phyloP scores from a whole-genome alignment of 352 stramenopile species.

The Phytophthora sp. region DNA sequence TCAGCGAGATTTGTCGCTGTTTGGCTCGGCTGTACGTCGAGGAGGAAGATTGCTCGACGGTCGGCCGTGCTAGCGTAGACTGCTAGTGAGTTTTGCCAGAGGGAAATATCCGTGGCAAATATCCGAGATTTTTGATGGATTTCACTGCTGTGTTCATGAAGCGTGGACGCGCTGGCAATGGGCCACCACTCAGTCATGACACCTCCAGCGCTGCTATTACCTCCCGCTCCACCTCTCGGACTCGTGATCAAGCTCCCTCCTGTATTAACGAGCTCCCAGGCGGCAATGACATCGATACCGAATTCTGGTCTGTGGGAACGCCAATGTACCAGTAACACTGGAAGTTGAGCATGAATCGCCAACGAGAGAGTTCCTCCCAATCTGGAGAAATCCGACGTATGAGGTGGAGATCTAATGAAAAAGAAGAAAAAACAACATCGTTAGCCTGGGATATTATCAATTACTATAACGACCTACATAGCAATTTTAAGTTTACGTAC shows the following conservation, averaged over 20 bases:
- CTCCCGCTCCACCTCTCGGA: conserved; percentile 32
- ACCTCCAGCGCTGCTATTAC: conserved; percentile 35
- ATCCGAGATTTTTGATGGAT: conserved; percentile 2
- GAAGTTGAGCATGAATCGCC: conserved; percentile 46
- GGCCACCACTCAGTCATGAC: conserved; percentile 34
- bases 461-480: neutral
- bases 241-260: conserved; percentile 28
- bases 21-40: conserved; percentile 25
- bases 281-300: conserved; percentile 29
- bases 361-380: conserved; percentile 54
- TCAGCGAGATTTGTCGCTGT: neutral
- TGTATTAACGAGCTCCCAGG: conserved; percentile 32
- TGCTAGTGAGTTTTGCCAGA: conserved; percentile 40
- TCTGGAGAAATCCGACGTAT: conserved; percentile 58
- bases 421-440: neutral
- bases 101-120: conserved; percentile 19
- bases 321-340: conserved; percentile 60
- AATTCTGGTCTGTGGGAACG: conserved; percentile 26
- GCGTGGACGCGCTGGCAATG: conserved; percentile 23
- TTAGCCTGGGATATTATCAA: neutral
- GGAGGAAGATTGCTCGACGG: conserved; percentile 28
- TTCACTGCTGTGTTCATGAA: conserved; percentile 1
- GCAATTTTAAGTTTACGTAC: conserved; percentile 18
- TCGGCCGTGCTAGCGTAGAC: conserved; percentile 34
- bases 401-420: conserved; percentile 42